Conservation (phyloP, 441 rosid genomes). For the Brassica hybrid region DNA sequence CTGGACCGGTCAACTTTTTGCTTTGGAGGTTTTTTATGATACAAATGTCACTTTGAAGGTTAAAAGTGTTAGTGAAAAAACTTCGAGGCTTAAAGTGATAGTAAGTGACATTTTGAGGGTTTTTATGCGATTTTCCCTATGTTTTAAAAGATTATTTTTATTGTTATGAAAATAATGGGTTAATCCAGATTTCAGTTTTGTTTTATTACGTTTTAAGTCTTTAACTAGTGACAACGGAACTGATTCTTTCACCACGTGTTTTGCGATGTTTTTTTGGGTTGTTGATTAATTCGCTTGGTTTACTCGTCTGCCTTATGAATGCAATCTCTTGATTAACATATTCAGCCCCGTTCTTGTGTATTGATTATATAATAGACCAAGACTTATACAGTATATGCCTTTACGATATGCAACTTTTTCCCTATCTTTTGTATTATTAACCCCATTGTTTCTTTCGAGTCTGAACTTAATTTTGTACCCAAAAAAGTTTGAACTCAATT, state of each 20-base stretch:
- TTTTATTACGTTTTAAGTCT: constrained; percentile 21
- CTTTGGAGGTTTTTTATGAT: too few relatives aligned
- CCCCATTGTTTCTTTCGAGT: background rate
- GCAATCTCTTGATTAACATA: background rate
- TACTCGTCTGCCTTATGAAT: background rate
- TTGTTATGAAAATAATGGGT: constrained; percentile 13
- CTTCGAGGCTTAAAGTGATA: too few relatives aligned
- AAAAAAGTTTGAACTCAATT: background rate
- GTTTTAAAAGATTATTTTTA: background rate
- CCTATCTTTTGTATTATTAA: background rate
- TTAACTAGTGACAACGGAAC: constrained; percentile 36
- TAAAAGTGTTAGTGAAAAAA: too few relatives aligned
- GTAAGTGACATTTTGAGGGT: too few relatives aligned
- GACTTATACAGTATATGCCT: background rate
- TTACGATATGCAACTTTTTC: background rate
- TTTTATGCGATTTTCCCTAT: too few relatives aligned
- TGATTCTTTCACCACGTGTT: constrained; percentile 36
- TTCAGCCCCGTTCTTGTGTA: background rate
- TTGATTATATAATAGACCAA: background rate
- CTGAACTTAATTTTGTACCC: background rate
- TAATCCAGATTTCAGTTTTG: constrained; percentile 26
- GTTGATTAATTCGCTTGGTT: constrained; percentile 20
- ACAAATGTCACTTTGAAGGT: too few relatives aligned
- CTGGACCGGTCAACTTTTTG: too few relatives aligned
- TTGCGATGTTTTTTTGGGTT: constrained; percentile 14